A percentile compares a stretch with the other conserved stretches of the same genome.
These are phyloP conservation scores for Nyssa sinensis DNA, from an alignment of 148 eudicot species.

Conservation along the genomic window DNA sequence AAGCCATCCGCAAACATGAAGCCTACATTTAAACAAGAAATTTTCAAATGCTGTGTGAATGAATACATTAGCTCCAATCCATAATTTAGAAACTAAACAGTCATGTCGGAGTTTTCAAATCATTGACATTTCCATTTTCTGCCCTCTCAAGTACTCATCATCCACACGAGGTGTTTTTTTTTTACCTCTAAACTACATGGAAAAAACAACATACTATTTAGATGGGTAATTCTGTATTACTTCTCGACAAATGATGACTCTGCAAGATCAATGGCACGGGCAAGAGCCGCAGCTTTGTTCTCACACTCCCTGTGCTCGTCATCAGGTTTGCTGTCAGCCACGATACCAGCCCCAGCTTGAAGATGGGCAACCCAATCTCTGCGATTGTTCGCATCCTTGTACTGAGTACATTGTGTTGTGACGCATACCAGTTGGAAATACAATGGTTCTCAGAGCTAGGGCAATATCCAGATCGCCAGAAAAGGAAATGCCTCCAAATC, in stretches of 20 bases:
- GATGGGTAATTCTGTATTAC: constrained; percentile 2
- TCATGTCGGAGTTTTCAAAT: background rate
- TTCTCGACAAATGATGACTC: constrained; percentile 81
- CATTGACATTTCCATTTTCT: background rate
- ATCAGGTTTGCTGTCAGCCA: constrained; percentile 86
- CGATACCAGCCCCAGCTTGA: constrained; percentile 97
- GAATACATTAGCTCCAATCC: background rate
- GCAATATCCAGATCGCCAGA: constrained; percentile 98
- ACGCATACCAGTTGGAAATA: constrained; percentile 73
- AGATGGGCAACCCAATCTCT: constrained; percentile 96
- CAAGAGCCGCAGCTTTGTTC: constrained; percentile 92
- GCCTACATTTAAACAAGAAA: background rate
- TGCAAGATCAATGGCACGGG: constrained; percentile 94
- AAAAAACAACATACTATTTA: background rate
- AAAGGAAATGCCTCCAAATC: constrained; percentile 96
- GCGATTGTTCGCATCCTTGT: constrained; percentile 53
- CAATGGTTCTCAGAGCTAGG: constrained; percentile 89
- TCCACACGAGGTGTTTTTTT: background rate
- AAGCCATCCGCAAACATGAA: too few relatives aligned
- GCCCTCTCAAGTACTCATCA: background rate
- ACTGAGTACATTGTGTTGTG: constrained; percentile 89
- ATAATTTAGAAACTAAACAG: background rate
- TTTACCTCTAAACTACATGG: background rate
- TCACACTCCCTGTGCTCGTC: constrained; percentile 98
- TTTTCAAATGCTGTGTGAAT: too few relatives aligned